Conservation (phyloP, 164 flowering plant species). For the Macadamia integrifolia region DNA sequence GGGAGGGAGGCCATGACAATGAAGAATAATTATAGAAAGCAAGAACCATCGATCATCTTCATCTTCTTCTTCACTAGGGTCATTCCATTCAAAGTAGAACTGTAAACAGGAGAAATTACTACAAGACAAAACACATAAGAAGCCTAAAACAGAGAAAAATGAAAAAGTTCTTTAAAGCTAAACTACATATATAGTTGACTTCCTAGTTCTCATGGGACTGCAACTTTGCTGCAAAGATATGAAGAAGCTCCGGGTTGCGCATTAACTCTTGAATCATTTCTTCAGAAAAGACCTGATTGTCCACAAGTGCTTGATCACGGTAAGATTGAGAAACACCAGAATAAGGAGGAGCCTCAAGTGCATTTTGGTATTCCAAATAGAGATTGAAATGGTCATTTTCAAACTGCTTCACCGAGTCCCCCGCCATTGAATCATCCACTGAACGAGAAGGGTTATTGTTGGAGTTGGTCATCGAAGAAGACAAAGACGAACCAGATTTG, state of each 20-base stretch:
- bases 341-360: neutral
- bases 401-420: conserved; percentile 8
- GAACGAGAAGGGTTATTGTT: no score
- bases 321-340: neutral
- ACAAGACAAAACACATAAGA: no score
- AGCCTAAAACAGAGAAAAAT: no score
- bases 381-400: conserved; percentile 13
- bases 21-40: no score
- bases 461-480: neutral
- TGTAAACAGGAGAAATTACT: no score
- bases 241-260: conserved; percentile 42
- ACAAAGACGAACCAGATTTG: conserved; percentile 17
- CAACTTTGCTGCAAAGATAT: conserved; percentile 34
- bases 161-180: no score
- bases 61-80: no score
- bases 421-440: neutral
- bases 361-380: conserved; percentile 11
- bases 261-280: conserved; percentile 33
- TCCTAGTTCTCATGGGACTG: conserved; percentile 5
- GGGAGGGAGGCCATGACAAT: no score
- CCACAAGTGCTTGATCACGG: conserved; percentile 2
- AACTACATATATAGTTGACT: no score
- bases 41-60: no score
- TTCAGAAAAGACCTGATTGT: conserved; percentile 5
- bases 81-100: no score